phyloP scores from a whole-genome alignment of 768 basidiomycete species.

The Pleurotus ostreatus region DNA sequence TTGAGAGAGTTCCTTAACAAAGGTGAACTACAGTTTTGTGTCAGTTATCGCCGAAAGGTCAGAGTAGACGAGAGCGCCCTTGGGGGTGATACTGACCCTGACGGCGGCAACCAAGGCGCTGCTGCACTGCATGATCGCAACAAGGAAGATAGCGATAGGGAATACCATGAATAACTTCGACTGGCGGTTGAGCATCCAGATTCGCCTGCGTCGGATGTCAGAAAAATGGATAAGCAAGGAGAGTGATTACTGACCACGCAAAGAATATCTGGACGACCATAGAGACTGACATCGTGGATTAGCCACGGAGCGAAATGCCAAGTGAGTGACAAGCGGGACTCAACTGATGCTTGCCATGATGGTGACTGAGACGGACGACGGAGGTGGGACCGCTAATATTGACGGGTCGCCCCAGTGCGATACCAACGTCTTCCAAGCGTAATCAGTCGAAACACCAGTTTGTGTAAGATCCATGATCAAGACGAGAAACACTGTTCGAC shows the following conservation, averaged over 20 bases:
- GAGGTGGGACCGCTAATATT: slow-evolving; percentile 13
- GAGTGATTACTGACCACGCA: slow-evolving; percentile 13
- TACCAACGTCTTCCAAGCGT: slow-evolving; percentile 17
- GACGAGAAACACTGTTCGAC: slow-evolving; percentile 5
- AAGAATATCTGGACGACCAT: slow-evolving; percentile 18
- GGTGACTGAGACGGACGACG: slow-evolving; percentile 10
- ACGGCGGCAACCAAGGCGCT: background rate
- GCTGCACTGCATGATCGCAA: background rate
- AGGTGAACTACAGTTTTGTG: background rate
- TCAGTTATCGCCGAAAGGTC: too few species aligned
- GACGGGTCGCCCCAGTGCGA: slow-evolving; percentile 15
- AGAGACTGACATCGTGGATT: slow-evolving; percentile 9
- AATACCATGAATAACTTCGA: slow-evolving; percentile 6
- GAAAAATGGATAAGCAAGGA: too few species aligned
- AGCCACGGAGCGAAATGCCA: too few species aligned
- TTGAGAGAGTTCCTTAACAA: background rate
- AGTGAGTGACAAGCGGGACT: background rate
- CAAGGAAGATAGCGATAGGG: background rate
- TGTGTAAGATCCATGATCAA: slow-evolving; percentile 17
- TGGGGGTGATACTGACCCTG: background rate
- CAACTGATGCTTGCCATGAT: slow-evolving; percentile 15
- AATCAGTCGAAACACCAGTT: slow-evolving; percentile 15
- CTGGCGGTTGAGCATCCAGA: background rate
- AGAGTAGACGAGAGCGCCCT: background rate
- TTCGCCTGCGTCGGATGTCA: background rate